phyloP scores from a whole-genome alignment of 768 basidiomycete genomes.

The Pleurotus tuoliensis region DNA sequence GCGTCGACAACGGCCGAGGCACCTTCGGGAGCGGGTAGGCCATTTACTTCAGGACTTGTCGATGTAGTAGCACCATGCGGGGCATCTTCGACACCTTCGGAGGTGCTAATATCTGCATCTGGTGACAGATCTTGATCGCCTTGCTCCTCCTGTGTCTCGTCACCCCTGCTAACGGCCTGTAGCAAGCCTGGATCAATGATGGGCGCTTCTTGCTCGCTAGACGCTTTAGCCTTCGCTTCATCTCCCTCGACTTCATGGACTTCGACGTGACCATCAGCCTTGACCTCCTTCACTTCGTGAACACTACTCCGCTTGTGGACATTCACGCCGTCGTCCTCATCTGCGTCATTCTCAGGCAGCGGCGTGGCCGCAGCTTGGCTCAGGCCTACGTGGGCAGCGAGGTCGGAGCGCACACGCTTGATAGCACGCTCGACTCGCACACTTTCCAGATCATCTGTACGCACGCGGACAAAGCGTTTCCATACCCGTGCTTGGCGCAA shows the following conservation, averaged over 20 bases:
- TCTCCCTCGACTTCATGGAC: neutral
- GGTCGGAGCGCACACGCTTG: conserved; percentile 82
- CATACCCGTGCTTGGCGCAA: conserved; percentile 68
- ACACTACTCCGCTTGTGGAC: neutral
- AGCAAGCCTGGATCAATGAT: neutral
- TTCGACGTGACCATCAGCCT: neutral
- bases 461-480: conserved; percentile 83
- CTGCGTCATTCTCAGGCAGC: neutral
- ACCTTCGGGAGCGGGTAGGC: neutral
- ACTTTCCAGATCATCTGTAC: conserved; percentile 86
- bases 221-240: neutral
- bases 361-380: neutral
- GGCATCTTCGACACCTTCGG: conserved; percentile 11
- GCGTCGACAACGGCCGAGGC: neutral
- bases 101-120: conserved; percentile 6
- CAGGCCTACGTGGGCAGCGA: conserved; percentile 61
- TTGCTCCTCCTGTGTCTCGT: conserved; percentile 7
- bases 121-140: conserved; percentile 6
- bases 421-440: conserved; percentile 83
- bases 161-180: neutral
- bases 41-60: neutral
- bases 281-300: conserved; percentile 1
- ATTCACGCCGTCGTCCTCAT: neutral
- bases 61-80: conserved; percentile 11
- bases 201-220: neutral